Evolutionary conservation across 352 stramenopile genomes (phyloP), one percentile per base, ranked within the genome.

Genomic region (Globisporangium okanoganense): DNA sequence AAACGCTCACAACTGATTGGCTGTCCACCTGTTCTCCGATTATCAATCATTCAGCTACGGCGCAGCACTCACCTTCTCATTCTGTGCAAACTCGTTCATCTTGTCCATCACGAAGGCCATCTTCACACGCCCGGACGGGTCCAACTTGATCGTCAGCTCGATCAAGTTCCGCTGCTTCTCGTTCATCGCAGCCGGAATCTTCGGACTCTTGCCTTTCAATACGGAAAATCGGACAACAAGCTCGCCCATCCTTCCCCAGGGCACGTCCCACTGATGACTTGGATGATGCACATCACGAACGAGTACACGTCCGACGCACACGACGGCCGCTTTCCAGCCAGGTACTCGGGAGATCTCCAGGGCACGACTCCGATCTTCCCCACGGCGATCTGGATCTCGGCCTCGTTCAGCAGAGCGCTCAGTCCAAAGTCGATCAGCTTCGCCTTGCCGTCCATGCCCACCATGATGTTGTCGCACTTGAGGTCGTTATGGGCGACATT

Each of bases 361-460:
- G 27, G 1, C 53, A 64, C 38, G 41, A 56, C 27, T 16, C 58
- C 36, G 1, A 27, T n/a, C 16, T 63, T 16, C 43, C 55, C 8
- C 24, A 44, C 25, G 50, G 59, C 29, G 16, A 61, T 72, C 33
- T 74, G 72, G 49, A 72, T 27, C n/a, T 56, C 29, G 5, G 22
- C 53, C 18, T 43, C 25, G 16, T 31, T 31, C 10, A 52, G n/a
- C 9, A 54, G 13, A 35, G 5, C 13, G 24, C 57, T 63, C 33
- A 57, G 25, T 16, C 67, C 67, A 31, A 73, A 73, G 51, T 73
- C 67, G 22, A 56, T 65, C 22, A 73, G 36, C 63, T 66, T 70
- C 4, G 56, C 62, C 12, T 58, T 63, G 14, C 56, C 49, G 47
- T 73, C 58, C 36, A 50, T 50, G 22, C 44, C 64, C 18, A 68